Evolutionary conservation across 208 protist species (phyloP).

Genomic region (Acanthamoeba castellanii): DNA sequence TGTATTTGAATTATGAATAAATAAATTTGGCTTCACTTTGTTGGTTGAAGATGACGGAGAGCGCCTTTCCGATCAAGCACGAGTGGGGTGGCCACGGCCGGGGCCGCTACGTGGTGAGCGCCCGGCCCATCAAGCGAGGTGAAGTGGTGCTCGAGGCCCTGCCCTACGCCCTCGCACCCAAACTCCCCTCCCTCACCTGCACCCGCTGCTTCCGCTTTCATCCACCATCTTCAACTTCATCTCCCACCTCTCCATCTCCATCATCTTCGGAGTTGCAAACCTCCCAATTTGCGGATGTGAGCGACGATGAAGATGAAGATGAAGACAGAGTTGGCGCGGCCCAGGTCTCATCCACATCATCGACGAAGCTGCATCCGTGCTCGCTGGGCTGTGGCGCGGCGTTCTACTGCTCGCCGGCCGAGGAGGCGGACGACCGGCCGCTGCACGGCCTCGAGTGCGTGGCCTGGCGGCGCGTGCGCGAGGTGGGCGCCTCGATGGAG

Average conservation of each 20-base stretch:
- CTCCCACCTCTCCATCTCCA: background rate
- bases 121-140: background rate
- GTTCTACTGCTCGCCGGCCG: background rate
- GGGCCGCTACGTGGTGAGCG: background rate
- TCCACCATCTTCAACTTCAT: background rate
- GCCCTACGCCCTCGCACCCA: background rate
- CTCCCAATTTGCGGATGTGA: too few relatives aligned
- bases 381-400: background rate
- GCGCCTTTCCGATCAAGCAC: background rate
- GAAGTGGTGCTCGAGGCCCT: background rate
- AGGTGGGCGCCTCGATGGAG: background rate
- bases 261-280: too few relatives aligned
- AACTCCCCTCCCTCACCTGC: background rate
- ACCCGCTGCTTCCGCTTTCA: background rate
- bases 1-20: too few relatives aligned
- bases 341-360: background rate
- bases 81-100: background rate
- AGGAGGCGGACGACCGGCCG: background rate
- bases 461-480: background rate
- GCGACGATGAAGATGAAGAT: too few relatives aligned
- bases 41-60: too few relatives aligned
- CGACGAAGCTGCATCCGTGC: background rate
- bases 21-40: too few relatives aligned
- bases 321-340: too few relatives aligned
- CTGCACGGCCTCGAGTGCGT: background rate